Conservation (phyloP, 202 grass and related monocot genomes). For the Digitaria exilis region DNA sequence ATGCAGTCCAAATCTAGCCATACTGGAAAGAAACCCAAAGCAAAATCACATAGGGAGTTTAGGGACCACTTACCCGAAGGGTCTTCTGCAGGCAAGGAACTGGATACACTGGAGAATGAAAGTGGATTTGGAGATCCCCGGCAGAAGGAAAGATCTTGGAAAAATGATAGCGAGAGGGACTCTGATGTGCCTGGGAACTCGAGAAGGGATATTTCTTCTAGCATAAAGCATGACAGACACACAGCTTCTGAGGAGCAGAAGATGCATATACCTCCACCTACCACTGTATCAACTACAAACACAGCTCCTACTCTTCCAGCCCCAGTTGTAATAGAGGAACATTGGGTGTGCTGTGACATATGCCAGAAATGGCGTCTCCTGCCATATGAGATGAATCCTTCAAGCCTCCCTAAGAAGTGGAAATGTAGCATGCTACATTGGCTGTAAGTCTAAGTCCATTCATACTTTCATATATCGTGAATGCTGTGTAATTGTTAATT, state of each 20-base stretch:
- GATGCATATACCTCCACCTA: slow-evolving; percentile 39
- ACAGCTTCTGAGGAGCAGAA: slow-evolving; percentile 38
- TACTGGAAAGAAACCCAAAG: slow-evolving; percentile 59
- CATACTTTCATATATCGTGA: not conserved
- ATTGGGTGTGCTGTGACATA: slow-evolving; percentile 78
- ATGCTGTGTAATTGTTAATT: not conserved
- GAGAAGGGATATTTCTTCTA: slow-evolving; percentile 54
- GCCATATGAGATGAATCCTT: slow-evolving; percentile 63
- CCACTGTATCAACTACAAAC: slow-evolving; percentile 18
- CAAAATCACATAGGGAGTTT: slow-evolving; percentile 61
- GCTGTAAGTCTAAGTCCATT: slow-evolving; percentile 69
- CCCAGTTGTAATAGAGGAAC: slow-evolving; percentile 61
- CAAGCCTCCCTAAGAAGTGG: slow-evolving; percentile 71
- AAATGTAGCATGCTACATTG: slow-evolving; percentile 79
- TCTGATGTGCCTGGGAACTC: slow-evolving; percentile 44
- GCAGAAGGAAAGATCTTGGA: slow-evolving; percentile 55
- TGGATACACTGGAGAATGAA: slow-evolving; percentile 53
- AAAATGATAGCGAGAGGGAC: slow-evolving; percentile 59
- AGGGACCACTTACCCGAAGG: slow-evolving; percentile 44
- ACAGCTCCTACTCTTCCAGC: slow-evolving; percentile 32
- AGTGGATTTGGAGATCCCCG: slow-evolving; percentile 44
- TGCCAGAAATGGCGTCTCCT: slow-evolving; percentile 83
- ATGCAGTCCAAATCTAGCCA: slow-evolving; percentile 57
- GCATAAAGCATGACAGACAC: slow-evolving; percentile 54
- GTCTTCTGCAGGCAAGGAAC: slow-evolving; percentile 36